Percentiles rank a stretch among this genome's conserved stretches.
phyloP scores from a whole-genome alignment of 2,329 filamentous ascomycete species.

The Davidsoniella australis region DNA sequence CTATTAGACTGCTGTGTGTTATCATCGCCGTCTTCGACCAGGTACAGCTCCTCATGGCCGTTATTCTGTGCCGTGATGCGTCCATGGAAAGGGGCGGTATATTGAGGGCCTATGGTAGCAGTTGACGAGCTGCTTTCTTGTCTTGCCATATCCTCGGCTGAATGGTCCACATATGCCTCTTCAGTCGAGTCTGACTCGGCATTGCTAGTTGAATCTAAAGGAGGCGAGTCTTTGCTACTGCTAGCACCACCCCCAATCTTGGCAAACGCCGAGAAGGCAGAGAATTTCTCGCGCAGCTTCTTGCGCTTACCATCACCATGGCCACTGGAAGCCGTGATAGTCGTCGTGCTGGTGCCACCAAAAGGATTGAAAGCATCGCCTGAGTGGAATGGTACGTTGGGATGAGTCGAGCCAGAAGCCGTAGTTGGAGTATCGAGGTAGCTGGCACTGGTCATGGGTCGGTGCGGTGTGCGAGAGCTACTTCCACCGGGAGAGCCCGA shows the following conservation, averaged over 20 bases:
- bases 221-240: background rate
- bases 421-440: conserved; percentile 11
- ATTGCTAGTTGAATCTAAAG: too few relatives aligned
- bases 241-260: conserved; percentile 3
- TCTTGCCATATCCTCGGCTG: background rate
- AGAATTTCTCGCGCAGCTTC: conserved; percentile 10
- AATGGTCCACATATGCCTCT: background rate
- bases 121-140: conserved; percentile 1
- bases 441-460: conserved; percentile 21
- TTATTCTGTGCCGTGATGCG: conserved; percentile 9
- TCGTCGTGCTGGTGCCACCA: conserved; percentile 12
- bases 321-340: conserved; percentile 16
- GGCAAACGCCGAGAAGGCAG: conserved; percentile 7
- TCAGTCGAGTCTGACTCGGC: too few relatives aligned
- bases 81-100: background rate
- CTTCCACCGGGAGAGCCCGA: conserved; percentile 14
- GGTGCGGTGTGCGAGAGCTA: conserved; percentile 11
- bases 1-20: background rate
- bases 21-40: conserved; percentile 8
- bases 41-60: conserved; percentile 10
- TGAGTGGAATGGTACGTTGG: background rate
- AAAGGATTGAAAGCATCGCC: conserved; percentile 2
- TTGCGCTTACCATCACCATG: background rate
- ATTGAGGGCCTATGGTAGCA: background rate
- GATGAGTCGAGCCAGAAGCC: background rate